Evolutionary conservation across 306 rosid genomes (phyloP).

Genomic region (Ceratonia siliqua): DNA sequence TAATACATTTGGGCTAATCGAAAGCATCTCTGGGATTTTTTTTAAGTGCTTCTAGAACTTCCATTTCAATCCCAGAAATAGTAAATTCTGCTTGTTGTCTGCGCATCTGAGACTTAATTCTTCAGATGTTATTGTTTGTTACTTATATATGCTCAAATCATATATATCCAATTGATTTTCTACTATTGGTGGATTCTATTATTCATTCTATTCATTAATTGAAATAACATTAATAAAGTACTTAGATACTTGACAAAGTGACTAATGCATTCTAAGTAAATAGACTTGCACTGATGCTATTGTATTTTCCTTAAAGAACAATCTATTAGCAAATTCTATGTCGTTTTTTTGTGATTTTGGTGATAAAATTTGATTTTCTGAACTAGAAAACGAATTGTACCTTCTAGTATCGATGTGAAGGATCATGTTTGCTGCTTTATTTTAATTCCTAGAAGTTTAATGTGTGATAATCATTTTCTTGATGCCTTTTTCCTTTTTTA

Average conservation of each 20-base stretch:
- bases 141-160: background rate
- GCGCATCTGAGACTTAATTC: background rate
- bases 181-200: background rate
- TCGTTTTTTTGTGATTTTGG: background rate
- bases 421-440: slow-evolving; percentile 14
- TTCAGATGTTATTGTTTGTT: background rate
- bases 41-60: background rate
- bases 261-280: background rate
- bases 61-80: background rate
- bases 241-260: slow-evolving; percentile 18
- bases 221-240: slow-evolving; percentile 18
- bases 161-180: background rate
- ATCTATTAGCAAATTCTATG: background rate
- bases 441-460: background rate
- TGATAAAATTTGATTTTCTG: background rate
- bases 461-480: slow-evolving; percentile 10
- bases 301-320: background rate
- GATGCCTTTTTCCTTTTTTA: slow-evolving; percentile 30
- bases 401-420: slow-evolving; percentile 17
- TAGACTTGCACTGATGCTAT: background rate
- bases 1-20: background rate
- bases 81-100: background rate
- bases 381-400: background rate
- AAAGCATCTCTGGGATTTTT: background rate
- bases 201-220: slow-evolving; percentile 7